A percentile compares a stretch with the other conserved stretches of the same genome.
These are phyloP conservation scores for Citrus sp. DNA, from an alignment of 345 rosid species.

Conservation along the genomic window DNA sequence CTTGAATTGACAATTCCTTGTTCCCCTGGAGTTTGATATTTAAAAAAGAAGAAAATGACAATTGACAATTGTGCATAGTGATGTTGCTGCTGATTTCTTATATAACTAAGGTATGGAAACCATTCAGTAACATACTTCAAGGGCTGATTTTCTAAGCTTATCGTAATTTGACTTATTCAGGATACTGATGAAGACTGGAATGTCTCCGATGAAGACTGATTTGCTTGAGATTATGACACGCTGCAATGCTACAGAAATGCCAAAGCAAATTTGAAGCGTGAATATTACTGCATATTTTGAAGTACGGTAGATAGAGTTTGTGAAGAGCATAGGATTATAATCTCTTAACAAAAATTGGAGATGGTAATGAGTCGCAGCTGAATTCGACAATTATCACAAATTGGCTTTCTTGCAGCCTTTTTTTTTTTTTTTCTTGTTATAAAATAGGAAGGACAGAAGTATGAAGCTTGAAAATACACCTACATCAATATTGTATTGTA, in stretches of 20 bases:
- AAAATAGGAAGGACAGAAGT: neutral
- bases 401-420: neutral
- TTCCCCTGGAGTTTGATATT: too few species aligned
- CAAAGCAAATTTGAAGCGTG: neutral
- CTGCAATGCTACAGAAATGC: neutral
- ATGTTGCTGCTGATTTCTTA: neutral
- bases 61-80: neutral
- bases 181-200: slow-evolving; percentile 55
- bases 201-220: slow-evolving; percentile 49
- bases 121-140: neutral
- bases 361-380: neutral
- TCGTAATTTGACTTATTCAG: slow-evolving; percentile 24
- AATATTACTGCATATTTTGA: neutral
- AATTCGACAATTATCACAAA: neutral
- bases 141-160: neutral
- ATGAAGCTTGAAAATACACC: neutral
- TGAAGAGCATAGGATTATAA: neutral
- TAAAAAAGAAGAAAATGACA: too few species aligned
- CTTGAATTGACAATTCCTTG: neutral
- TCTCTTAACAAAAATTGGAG: neutral
- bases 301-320: neutral
- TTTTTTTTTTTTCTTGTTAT: neutral
- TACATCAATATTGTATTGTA: neutral
- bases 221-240: slow-evolving; percentile 22
- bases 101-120: neutral